Conservation (phyloP, 2,329 filamentous ascomycete genomes). For the Cladosporium sp. region DNA sequence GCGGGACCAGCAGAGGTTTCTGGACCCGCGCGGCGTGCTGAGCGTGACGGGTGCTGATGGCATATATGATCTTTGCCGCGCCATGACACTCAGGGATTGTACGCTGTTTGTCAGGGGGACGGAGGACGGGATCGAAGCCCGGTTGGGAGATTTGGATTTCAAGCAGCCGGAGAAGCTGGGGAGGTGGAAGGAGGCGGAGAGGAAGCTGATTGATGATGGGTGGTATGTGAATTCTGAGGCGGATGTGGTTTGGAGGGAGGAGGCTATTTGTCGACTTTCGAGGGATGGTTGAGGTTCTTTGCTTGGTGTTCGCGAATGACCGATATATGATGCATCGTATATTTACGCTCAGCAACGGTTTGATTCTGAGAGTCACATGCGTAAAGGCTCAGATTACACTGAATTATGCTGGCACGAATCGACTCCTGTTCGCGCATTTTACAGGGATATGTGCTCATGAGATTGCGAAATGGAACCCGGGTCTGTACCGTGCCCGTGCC, state of each 20-base stretch:
- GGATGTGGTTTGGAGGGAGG: constrained; percentile 1
- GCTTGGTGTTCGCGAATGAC: too few species aligned
- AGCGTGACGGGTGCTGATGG: constrained; percentile 8
- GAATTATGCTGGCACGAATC: too few species aligned
- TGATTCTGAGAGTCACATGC: too few species aligned
- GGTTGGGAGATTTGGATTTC: constrained; percentile 44
- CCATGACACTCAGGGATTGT: constrained; percentile 47
- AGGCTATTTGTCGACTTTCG: constrained; percentile 10
- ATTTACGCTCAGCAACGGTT: too few species aligned
- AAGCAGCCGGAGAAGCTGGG: constrained; percentile 39
- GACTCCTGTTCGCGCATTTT: too few species aligned
- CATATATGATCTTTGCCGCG: constrained; percentile 29
- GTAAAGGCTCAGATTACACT: too few species aligned
- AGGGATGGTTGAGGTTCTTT: background rate
- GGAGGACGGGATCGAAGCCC: constrained; percentile 32
- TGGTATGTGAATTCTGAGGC: constrained; percentile 36
- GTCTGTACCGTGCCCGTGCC: too few species aligned
- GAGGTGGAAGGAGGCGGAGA: constrained; percentile 40
- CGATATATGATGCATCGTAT: too few species aligned
- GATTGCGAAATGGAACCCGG: too few species aligned
- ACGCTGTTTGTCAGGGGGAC: constrained; percentile 37
- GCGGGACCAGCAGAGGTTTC: constrained; percentile 30
- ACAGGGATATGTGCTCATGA: too few species aligned
- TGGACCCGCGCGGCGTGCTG: constrained; percentile 36
- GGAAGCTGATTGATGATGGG: constrained; percentile 32